Percentiles rank a stretch among this genome's conserved stretches.
Conservation (phyloP, 305 asterid species). For the Fraxinus latifolia region DNA sequence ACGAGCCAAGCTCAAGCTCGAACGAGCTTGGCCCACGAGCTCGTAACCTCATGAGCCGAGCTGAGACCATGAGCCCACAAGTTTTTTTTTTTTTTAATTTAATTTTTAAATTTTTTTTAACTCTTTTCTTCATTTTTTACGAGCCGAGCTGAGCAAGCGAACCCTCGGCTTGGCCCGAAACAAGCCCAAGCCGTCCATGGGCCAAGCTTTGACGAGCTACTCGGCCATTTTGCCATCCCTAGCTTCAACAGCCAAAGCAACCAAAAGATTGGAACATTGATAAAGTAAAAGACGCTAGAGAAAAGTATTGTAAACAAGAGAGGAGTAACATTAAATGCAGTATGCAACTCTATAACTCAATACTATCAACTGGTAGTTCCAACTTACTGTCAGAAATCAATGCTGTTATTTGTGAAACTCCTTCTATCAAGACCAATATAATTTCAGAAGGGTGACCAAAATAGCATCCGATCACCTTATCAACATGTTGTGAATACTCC, state of each 20-base stretch:
- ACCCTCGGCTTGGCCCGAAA: too few species aligned
- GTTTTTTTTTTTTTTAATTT: too few species aligned
- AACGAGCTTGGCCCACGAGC: too few species aligned
- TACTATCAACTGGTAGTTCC: conserved; percentile 23
- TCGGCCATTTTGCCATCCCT: too few species aligned
- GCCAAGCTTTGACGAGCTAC: too few species aligned
- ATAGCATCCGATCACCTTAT: conserved; percentile 76
- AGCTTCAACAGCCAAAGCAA: conserved; percentile 12
- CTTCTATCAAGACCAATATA: conserved; percentile 55
- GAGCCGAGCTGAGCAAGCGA: too few species aligned
- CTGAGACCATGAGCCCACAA: too few species aligned
- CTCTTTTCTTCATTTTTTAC: too few species aligned
- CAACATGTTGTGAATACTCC: conserved; percentile 39
- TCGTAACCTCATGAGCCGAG: too few species aligned
- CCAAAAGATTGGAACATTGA: conserved; percentile 2
- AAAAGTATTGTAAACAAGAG: background rate
- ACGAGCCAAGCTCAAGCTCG: too few species aligned
- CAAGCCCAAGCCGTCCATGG: too few species aligned
- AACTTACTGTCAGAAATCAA: conserved; percentile 75
- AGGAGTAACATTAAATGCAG: background rate
- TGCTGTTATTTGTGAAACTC: conserved; percentile 52
- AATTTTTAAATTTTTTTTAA: too few species aligned
- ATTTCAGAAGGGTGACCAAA: conserved; percentile 90
- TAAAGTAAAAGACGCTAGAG: conserved; percentile 9
- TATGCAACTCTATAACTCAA: conserved; percentile 15